Conservation (phyloP, 768 basidiomycete genomes). For the Megacollybia marginata region DNA sequence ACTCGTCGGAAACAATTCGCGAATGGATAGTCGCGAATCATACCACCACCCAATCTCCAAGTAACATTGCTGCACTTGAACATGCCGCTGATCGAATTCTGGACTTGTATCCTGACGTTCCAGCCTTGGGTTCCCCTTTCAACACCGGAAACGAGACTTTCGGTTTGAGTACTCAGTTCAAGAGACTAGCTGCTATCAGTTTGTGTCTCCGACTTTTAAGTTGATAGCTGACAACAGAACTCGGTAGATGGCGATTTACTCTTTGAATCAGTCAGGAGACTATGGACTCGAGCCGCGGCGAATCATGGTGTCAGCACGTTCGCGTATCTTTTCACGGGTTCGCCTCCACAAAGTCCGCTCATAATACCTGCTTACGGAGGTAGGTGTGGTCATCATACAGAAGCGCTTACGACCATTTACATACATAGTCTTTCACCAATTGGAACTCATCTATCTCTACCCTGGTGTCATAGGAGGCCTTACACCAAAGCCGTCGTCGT, state of each 20-base stretch:
- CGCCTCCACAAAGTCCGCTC: background rate
- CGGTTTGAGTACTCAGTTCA: background rate
- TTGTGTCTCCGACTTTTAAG: background rate
- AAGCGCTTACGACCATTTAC: background rate
- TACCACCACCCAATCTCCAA: background rate
- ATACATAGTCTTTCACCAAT: background rate
- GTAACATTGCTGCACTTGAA: background rate
- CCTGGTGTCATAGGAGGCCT: background rate
- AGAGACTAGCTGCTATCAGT: no score
- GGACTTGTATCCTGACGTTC: no score
- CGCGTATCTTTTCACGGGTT: slow-evolving; percentile 33
- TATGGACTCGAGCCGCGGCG: slow-evolving; percentile 26
- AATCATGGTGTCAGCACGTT: slow-evolving; percentile 23
- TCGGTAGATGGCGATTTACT: slow-evolving; percentile 29
- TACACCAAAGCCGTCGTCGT: no score
- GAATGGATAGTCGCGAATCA: background rate
- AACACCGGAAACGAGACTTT: no score
- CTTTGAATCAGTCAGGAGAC: slow-evolving; percentile 26
- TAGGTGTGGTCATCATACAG: background rate
- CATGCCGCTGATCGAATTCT: no score
- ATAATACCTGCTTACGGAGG: background rate
- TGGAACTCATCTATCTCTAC: no score
- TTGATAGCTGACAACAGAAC: background rate
- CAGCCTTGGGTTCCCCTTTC: no score
- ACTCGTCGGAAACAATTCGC: no score